These are phyloP conservation scores for Favolaschia claudopus DNA, from an alignment of 768 basidiomycete genomes.

Conservation along the genomic window DNA sequence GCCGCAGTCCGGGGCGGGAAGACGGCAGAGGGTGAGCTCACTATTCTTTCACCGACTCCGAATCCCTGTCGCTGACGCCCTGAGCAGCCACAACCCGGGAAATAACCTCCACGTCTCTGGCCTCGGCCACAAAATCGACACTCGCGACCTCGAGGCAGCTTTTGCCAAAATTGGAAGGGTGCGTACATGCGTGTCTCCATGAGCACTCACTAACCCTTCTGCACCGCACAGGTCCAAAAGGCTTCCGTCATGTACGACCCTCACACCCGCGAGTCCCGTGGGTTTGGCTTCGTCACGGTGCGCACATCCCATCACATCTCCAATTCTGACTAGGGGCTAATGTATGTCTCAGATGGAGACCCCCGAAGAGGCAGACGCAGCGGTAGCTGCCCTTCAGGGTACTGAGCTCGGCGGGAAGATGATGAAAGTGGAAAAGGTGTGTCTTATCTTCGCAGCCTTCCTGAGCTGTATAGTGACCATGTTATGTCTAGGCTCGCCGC, in stretches of 20 bases:
- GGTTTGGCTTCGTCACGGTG: conserved; percentile 85
- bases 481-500: conserved; percentile 72
- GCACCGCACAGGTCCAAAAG: conserved; percentile 64
- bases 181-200: conserved; percentile 37
- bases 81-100: conserved; percentile 66
- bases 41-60: not conserved
- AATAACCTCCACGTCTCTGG: conserved; percentile 73
- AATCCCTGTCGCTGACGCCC: conserved; percentile 26
- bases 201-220: not conserved
- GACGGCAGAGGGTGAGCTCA: conserved; percentile 61
- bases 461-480: conserved; percentile 9
- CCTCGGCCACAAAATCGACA: conserved; percentile 68
- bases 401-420: conserved; percentile 89
- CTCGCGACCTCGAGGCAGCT: conserved; percentile 85
- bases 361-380: conserved; percentile 89
- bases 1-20: conserved; percentile 74
- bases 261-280: conserved; percentile 70
- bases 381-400: conserved; percentile 82
- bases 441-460: conserved; percentile 10
- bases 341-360: too few species aligned
- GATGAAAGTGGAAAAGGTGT: conserved; percentile 88
- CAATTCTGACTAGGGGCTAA: too few species aligned
- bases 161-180: conserved; percentile 92
- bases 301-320: too few species aligned
- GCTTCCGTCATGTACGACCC: conserved; percentile 78